These are phyloP conservation scores for Breviolum minutum DNA, from an alignment of 73 alveolate genomes.

Conservation along the genomic window DNA sequence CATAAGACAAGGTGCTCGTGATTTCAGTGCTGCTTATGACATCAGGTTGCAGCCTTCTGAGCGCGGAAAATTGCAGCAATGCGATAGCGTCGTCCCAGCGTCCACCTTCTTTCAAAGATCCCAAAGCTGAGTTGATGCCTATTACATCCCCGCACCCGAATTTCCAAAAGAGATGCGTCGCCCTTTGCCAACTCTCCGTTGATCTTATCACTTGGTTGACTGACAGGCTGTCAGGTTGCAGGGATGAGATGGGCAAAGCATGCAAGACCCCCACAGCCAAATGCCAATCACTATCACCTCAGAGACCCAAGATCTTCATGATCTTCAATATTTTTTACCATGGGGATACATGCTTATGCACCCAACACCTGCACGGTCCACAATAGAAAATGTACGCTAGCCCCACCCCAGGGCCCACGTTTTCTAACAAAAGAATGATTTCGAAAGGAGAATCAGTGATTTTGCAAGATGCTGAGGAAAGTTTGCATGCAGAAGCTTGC, in stretches of 20 bases:
- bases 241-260: not conserved
- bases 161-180: not conserved
- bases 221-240: constrained; percentile 5
- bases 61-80: not conserved
- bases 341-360: too few relatives aligned
- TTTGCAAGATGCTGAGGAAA: too few relatives aligned
- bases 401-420: too few relatives aligned
- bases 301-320: too few relatives aligned
- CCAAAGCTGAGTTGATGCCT: constrained; percentile 3
- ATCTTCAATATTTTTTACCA: too few relatives aligned
- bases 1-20: not conserved
- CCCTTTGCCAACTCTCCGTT: constrained; percentile 5
- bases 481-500: too few relatives aligned
- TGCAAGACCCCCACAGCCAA: not conserved
- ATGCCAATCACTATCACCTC: not conserved
- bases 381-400: too few relatives aligned
- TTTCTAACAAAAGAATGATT: too few relatives aligned
- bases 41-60: not conserved
- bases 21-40: not conserved
- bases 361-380: too few relatives aligned
- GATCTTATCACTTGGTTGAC: constrained; percentile 26
- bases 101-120: not conserved
- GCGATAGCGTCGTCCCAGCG: not conserved
- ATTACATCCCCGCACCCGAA: not conserved
- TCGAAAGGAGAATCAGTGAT: too few relatives aligned